These are phyloP conservation scores for Cytospora leucostoma DNA, from an alignment of 2,329 filamentous ascomycete species.

Conservation along the genomic window DNA sequence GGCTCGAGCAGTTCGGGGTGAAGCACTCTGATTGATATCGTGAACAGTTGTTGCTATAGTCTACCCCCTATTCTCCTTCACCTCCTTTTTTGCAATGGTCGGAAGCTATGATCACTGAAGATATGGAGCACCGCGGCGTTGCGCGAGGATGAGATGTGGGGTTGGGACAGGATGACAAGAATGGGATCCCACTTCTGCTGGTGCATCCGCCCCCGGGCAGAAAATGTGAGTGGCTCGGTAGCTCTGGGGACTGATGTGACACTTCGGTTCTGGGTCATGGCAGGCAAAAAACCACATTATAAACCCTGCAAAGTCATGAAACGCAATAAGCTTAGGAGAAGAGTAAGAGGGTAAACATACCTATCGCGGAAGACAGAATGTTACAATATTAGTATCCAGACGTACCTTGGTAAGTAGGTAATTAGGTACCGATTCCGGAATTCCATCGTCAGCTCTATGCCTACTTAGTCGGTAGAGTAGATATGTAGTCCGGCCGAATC, in stretches of 20 bases:
- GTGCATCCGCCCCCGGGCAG: slow-evolving; percentile 18
- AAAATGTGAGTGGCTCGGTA: slow-evolving; percentile 17
- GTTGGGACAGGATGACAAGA: slow-evolving; percentile 16
- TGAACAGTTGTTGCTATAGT: background rate
- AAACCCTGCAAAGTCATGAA: slow-evolving; percentile 1
- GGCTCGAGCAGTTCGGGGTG: background rate
- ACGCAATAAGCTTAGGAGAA: background rate
- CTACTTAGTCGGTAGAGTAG: no score
- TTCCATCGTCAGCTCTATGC: no score
- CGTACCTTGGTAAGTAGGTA: background rate
- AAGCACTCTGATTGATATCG: background rate
- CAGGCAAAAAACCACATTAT: slow-evolving; percentile 1
- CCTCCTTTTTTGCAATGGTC: slow-evolving; percentile 15
- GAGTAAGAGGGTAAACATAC: no score
- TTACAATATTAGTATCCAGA: background rate
- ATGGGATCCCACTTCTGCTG: slow-evolving; percentile 21
- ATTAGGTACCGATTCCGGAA: background rate
- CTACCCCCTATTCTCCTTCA: background rate
- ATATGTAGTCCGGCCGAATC: no score
- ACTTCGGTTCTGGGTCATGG: slow-evolving; percentile 5
- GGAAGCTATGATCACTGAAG: slow-evolving; percentile 14
- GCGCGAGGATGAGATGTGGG: slow-evolving; percentile 22
- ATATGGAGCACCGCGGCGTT: slow-evolving; percentile 17
- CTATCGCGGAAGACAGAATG: no score
- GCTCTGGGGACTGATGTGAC: slow-evolving; percentile 11